These are phyloP conservation scores for Vararia minispora DNA, from an alignment of 768 basidiomycete species.

Conservation along the genomic window DNA sequence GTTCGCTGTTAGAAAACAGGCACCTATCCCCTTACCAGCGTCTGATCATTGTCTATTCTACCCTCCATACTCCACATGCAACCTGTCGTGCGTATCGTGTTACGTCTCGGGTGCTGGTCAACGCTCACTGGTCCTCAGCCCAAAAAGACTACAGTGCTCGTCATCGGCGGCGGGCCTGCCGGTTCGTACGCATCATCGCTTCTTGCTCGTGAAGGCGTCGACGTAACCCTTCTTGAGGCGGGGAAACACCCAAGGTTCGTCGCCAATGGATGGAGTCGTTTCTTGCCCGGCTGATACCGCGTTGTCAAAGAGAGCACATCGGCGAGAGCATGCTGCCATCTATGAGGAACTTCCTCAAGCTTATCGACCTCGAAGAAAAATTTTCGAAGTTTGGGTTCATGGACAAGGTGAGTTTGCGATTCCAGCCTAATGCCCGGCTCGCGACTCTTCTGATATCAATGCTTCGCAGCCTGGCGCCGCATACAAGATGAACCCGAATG, in stretches of 20 bases:
- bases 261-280: no score
- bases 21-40: no score
- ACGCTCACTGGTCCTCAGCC: no score
- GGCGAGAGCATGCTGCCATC: slow-evolving; percentile 43
- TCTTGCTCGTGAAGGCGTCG: slow-evolving; percentile 45
- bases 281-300: no score
- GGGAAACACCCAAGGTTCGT: slow-evolving; percentile 44
- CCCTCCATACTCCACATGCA: no score
- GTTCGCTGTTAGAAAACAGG: no score
- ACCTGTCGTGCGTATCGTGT: no score
- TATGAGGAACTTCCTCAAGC: slow-evolving; percentile 37
- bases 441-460: not conserved
- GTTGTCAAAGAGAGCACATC: slow-evolving; percentile 38
- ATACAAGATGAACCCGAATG: slow-evolving; percentile 45
- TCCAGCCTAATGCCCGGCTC: no score
- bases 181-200: slow-evolving; percentile 44
- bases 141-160: no score
- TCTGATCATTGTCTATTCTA: no score
- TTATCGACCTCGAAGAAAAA: slow-evolving; percentile 38
- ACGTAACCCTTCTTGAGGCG: slow-evolving; percentile 46
- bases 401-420: slow-evolving; percentile 28
- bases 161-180: slow-evolving; percentile 51
- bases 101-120: no score
- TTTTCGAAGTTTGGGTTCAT: slow-evolving; percentile 32
- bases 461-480: slow-evolving; percentile 42